Conservation (phyloP, 2,329 filamentous ascomycete genomes). For the Colletotrichum lentis region DNA sequence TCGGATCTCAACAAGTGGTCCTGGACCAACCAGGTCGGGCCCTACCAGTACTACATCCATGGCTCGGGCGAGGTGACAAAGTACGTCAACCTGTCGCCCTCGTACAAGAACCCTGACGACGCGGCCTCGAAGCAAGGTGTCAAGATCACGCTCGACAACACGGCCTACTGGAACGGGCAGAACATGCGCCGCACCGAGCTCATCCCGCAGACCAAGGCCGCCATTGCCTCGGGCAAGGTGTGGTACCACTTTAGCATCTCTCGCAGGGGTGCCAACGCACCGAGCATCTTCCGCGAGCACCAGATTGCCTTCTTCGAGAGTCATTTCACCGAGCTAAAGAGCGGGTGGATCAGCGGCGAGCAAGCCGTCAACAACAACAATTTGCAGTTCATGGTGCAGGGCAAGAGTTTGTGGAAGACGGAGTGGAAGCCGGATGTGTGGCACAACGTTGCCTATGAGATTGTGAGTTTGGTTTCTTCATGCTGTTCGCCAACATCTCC, state of each 20-base stretch:
- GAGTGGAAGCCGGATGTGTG: slow-evolving; percentile 70
- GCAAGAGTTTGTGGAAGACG: slow-evolving; percentile 68
- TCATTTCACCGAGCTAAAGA: slow-evolving; percentile 80
- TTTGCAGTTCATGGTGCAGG: slow-evolving; percentile 71
- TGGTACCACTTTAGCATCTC: slow-evolving; percentile 78
- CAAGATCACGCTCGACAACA: slow-evolving; percentile 71
- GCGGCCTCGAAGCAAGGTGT: slow-evolving; percentile 68
- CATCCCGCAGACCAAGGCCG: slow-evolving; percentile 73
- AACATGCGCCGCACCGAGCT: slow-evolving; percentile 77
- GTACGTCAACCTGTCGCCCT: slow-evolving; percentile 68
- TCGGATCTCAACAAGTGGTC: slow-evolving; percentile 68
- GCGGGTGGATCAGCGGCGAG: slow-evolving; percentile 65
- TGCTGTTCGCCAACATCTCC: background rate
- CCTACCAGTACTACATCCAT: slow-evolving; percentile 81
- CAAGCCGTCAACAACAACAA: slow-evolving; percentile 57
- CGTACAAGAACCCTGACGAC: slow-evolving; percentile 73
- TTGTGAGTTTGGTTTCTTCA: slow-evolving; percentile 50
- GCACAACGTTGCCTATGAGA: slow-evolving; percentile 80
- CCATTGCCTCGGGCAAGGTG: slow-evolving; percentile 71
- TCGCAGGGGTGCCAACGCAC: slow-evolving; percentile 66
- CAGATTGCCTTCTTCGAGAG: slow-evolving; percentile 71
- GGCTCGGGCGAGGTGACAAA: slow-evolving; percentile 62
- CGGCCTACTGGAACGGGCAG: slow-evolving; percentile 76
- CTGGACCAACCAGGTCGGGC: slow-evolving; percentile 72
- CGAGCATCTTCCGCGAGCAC: slow-evolving; percentile 70